These are phyloP conservation scores for Claviceps cyperi DNA, from an alignment of 2,329 filamentous ascomycete species.

Conservation along the genomic window DNA sequence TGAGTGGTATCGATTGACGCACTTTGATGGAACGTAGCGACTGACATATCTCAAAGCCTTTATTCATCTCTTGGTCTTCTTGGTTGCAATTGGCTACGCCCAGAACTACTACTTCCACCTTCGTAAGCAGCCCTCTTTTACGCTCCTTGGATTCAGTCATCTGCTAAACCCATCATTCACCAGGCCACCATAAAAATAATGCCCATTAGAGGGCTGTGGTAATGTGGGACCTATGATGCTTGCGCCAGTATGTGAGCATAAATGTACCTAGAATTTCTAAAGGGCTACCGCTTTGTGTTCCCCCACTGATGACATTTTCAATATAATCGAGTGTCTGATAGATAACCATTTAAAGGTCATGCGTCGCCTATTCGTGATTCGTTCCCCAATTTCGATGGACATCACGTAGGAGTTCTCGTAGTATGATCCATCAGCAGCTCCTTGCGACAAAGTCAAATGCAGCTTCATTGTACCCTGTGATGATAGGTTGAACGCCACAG, in stretches of 20 bases:
- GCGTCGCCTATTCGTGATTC: background rate
- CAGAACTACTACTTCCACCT: conserved; percentile 99
- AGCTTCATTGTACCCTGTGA: background rate
- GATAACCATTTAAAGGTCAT: background rate
- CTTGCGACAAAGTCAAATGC: too few relatives aligned
- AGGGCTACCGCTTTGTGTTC: conserved; percentile 9
- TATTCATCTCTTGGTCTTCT: conserved; percentile 65
- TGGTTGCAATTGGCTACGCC: conserved; percentile 76
- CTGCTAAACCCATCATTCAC: background rate
- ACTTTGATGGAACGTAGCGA: conserved; percentile 13
- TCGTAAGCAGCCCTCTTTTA: conserved; percentile 47
- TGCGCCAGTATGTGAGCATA: conserved; percentile 7
- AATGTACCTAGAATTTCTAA: conserved; percentile 29
- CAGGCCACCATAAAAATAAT: conserved; percentile 99
- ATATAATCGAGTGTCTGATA: background rate
- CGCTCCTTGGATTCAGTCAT: conserved; percentile 1
- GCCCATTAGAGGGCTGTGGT: conserved; percentile 55
- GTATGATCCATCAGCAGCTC: background rate
- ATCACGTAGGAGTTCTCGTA: background rate
- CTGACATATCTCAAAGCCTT: conserved; percentile 46
- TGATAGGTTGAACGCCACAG: background rate
- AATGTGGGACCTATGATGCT: background rate
- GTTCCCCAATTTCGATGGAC: background rate
- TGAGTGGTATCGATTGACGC: conserved; percentile 51
- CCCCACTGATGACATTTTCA: conserved; percentile 4